A percentile compares a stretch with the other conserved stretches of the same genome.
Conservation (phyloP, 2,329 filamentous ascomycete species). For the Alternaria consortialis region DNA sequence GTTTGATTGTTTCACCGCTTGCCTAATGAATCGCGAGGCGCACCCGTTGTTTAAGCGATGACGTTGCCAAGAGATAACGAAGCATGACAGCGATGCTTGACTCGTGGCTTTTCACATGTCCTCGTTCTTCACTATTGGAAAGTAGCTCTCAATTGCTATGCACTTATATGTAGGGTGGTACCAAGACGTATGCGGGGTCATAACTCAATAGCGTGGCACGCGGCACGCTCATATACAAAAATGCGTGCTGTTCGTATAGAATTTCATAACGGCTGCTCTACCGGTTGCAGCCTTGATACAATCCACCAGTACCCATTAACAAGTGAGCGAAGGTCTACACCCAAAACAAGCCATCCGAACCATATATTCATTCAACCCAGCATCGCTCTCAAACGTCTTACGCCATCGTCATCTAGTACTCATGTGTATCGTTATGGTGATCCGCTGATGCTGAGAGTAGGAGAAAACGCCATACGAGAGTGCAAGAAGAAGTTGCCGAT, state of each 20-base stretch:
- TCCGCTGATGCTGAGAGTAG: constrained; percentile 26
- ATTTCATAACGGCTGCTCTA: constrained; percentile 29
- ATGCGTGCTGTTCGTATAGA: constrained; percentile 37
- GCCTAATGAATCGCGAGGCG: constrained; percentile 10
- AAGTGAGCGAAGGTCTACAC: constrained; percentile 36
- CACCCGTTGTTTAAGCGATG: constrained; percentile 13
- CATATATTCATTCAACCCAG: constrained; percentile 17
- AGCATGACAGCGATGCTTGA: neutral
- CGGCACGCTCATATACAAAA: constrained; percentile 34
- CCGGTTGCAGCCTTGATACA: constrained; percentile 29
- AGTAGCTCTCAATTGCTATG: neutral
- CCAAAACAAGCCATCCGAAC: constrained; percentile 26
- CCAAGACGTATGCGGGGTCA: constrained; percentile 3
- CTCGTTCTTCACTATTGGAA: neutral
- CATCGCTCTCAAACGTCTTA: constrained; percentile 13
- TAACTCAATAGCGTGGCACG: constrained; percentile 26
- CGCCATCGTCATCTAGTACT: constrained; percentile 36
- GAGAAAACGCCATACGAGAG: constrained; percentile 33
- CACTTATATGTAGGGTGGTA: neutral
- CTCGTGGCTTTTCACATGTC: neutral
- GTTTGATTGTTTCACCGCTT: constrained; percentile 30
- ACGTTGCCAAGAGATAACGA: constrained; percentile 16
- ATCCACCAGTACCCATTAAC: constrained; percentile 23
- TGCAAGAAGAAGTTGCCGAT: constrained; percentile 34
- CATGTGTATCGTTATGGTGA: constrained; percentile 30